Conservation (phyloP, 2,329 filamentous ascomycete genomes). For the Lasiodiplodia sp. region DNA sequence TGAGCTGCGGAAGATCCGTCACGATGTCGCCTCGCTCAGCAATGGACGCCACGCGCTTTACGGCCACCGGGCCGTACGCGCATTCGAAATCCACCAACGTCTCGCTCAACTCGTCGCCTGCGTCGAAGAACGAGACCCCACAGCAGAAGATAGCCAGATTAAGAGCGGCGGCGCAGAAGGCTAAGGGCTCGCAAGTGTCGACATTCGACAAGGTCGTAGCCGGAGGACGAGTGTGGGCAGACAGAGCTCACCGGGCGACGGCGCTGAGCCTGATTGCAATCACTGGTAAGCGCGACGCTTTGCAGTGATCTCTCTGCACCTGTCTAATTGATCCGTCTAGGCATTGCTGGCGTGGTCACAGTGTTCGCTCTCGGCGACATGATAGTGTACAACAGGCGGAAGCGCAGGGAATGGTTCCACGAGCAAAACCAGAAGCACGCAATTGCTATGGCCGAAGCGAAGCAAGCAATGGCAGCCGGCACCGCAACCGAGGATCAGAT, state of each 20-base stretch:
- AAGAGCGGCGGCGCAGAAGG: slow-evolving; percentile 56
- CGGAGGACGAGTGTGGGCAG: slow-evolving; percentile 63
- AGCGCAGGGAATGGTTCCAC: slow-evolving; percentile 67
- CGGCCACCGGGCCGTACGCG: slow-evolving; percentile 73
- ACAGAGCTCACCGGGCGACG: slow-evolving; percentile 66
- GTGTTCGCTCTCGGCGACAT: slow-evolving; percentile 71
- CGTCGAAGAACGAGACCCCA: slow-evolving; percentile 58
- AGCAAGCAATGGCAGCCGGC: slow-evolving; percentile 51
- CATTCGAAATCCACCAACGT: slow-evolving; percentile 62
- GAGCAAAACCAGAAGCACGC: slow-evolving; percentile 57
- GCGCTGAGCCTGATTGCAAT: slow-evolving; percentile 67
- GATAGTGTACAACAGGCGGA: slow-evolving; percentile 71
- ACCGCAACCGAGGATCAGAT: slow-evolving; percentile 59
- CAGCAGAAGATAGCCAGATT: slow-evolving; percentile 62
- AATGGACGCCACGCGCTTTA: slow-evolving; percentile 82
- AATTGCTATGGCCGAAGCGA: slow-evolving; percentile 53
- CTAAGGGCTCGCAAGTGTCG: slow-evolving; percentile 59
- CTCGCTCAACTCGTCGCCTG: slow-evolving; percentile 47
- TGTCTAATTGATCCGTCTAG: slow-evolving; percentile 42
- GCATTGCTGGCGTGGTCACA: slow-evolving; percentile 66
- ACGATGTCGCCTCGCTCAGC: slow-evolving; percentile 69
- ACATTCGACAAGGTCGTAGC: slow-evolving; percentile 62
- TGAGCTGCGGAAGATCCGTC: slow-evolving; percentile 8
- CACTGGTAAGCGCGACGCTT: slow-evolving; percentile 56
- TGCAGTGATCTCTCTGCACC: too few relatives aligned